phyloP scores from a whole-genome alignment of 2,329 filamentous ascomycete species.

The Setomelanomma holmii region DNA sequence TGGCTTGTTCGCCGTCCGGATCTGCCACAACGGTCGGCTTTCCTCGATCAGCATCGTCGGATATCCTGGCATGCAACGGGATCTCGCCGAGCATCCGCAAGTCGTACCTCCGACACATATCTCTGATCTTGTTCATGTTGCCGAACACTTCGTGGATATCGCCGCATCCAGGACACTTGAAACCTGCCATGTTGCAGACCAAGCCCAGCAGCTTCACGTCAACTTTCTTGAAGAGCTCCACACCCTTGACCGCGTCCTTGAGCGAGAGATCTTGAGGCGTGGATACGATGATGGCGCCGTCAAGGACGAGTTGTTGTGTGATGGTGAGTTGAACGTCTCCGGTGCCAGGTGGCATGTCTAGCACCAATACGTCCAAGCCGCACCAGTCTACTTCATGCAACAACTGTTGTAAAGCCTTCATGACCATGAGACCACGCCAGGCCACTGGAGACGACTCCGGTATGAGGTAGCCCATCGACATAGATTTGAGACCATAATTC shows the following conservation, averaged over 20 bases:
- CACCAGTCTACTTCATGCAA: constrained; percentile 96
- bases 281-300: constrained; percentile 85
- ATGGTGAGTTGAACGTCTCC: constrained; percentile 98
- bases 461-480: constrained; percentile 98
- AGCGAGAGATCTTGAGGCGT: constrained; percentile 94
- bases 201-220: constrained; percentile 81
- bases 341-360: constrained; percentile 92
- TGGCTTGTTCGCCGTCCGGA: constrained; percentile 74
- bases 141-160: constrained; percentile 51
- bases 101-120: constrained; percentile 73
- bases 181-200: constrained; percentile 61
- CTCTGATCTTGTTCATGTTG: constrained; percentile 77
- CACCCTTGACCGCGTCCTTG: constrained; percentile 88
- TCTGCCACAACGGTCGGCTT: constrained; percentile 91
- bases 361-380: constrained; percentile 82
- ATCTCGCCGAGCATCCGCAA: constrained; percentile 88
- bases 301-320: constrained; percentile 88
- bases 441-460: constrained; percentile 82
- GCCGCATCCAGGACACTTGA: constrained; percentile 59
- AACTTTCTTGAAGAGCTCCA: constrained; percentile 91
- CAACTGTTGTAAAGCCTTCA: constrained; percentile 95
- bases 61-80: constrained; percentile 84
- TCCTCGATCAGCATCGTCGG: constrained; percentile 84
- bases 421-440: constrained; percentile 96
- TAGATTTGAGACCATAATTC: constrained; percentile 95